Evolutionary conservation across 768 basidiomycete species (phyloP).

Genomic region (Austroboletus eburneus): DNA sequence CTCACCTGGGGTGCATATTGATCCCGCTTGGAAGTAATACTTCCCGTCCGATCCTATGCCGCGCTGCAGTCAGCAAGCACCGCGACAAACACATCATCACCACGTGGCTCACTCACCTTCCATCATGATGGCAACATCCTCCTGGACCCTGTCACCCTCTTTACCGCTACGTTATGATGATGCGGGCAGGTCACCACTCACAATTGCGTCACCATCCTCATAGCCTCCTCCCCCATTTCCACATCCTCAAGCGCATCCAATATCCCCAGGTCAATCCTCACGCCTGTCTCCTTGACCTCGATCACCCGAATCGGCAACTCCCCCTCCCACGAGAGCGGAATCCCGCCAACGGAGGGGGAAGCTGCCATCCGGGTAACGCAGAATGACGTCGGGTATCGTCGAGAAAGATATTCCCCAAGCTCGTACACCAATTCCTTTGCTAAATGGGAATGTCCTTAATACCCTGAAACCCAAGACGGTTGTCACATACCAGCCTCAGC

Average conservation of each 20-base stretch:
- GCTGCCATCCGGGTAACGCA: constrained; percentile 37
- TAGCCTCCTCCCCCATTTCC: constrained; percentile 47
- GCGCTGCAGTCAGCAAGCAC: constrained; percentile 5
- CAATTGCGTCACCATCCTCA: constrained; percentile 60
- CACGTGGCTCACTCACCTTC: constrained; percentile 42
- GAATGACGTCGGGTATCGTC: constrained; percentile 60
- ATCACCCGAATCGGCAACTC: constrained; percentile 50
- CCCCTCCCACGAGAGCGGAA: constrained; percentile 38
- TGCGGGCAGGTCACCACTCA: constrained; percentile 31
- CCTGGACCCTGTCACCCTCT: constrained; percentile 50
- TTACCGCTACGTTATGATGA: not conserved
- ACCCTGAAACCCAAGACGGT: not conserved
- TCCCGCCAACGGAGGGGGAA: constrained; percentile 10
- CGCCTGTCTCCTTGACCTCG: constrained; percentile 46
- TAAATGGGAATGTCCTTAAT: constrained; percentile 23
- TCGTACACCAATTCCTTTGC: constrained; percentile 68
- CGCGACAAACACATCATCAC: not conserved
- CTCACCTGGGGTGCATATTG: constrained; percentile 62
- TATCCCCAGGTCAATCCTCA: constrained; percentile 47
- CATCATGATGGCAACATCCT: constrained; percentile 58
- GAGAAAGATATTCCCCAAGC: constrained; percentile 63
- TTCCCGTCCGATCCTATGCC: constrained; percentile 65
- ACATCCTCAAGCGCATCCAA: constrained; percentile 22
- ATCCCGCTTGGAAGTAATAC: constrained; percentile 76
- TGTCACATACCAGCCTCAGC: constrained; percentile 30